These are phyloP conservation scores for Prunus fruticosa DNA, from an alignment of 306 rosid species.

Conservation along the genomic window DNA sequence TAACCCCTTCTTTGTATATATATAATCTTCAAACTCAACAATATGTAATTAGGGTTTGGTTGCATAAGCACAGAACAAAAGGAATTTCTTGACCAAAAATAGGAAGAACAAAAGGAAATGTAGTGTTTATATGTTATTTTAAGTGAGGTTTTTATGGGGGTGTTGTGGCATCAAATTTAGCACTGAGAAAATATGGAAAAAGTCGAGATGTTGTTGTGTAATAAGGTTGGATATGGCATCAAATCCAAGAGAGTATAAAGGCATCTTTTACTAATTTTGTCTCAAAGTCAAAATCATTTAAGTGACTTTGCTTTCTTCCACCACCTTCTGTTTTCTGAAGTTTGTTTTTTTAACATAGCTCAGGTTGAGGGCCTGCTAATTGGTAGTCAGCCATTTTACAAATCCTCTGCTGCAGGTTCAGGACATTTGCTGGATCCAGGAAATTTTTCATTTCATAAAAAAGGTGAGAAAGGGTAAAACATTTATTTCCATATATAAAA, in stretches of 20 bases:
- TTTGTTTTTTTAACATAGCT: neutral
- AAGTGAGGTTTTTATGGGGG: no score
- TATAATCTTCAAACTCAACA: no score
- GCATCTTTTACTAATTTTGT: constrained; percentile 38
- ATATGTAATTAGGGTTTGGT: no score
- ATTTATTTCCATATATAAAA: no score
- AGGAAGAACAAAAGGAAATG: no score
- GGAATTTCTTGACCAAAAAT: no score
- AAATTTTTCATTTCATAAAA: no score
- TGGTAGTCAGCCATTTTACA: neutral
- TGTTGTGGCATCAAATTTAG: no score
- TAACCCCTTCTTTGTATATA: no score
- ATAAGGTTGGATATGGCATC: constrained; percentile 45
- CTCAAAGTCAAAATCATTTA: constrained; percentile 21
- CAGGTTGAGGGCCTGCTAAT: neutral
- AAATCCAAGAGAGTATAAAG: constrained; percentile 46
- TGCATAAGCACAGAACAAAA: no score
- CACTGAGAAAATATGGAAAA: neutral
- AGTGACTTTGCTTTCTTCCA: constrained; percentile 11
- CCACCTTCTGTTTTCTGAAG: neutral
- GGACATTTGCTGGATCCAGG: neutral
- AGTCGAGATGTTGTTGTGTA: neutral
- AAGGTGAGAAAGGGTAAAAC: no score
- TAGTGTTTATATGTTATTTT: no score
- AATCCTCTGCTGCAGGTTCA: neutral